Evolutionary conservation across 495 filamentous ascomycete species (phyloP), one percentile per base, ranked within the genome.

Genomic region (Paragyromitra xinjiangensis): DNA sequence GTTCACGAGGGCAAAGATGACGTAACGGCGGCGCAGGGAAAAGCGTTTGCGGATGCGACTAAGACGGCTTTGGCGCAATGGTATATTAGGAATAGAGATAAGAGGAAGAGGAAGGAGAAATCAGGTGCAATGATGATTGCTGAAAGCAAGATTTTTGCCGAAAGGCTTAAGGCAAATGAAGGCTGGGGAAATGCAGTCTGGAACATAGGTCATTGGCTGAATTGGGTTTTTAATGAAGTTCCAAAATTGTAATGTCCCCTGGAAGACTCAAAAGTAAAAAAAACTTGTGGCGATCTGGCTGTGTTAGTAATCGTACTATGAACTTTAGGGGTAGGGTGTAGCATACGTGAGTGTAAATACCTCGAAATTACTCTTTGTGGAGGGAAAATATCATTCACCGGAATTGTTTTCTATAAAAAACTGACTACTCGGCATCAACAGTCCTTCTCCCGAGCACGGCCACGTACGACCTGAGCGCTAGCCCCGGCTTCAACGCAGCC

Each of bases 121-220:
- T 11, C 48, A 1, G 45, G 58, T 24, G 61, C 40, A 34, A 1
- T 11, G 7, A 26, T 11, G 16, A 37, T 29, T 6, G 69, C 50
- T 22, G 26, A 51, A 3, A 26, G 5, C 3, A 59, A 24, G n/a
- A 26, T 66, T 2, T 24, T 22, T 1, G 3, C 63, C 3, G 39
- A 64, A 2, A 77, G 1, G 40, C 34, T 72, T 40, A 2, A 11
- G 29, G 26, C 6, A 48, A 26, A 34, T 6, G 50, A 45, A 11
- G 19, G 9, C 9, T 58, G 69, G 34, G 61, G 50, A 14, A n/a
- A 5, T 6, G 73, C 70, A n/a, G 48, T 71, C 16, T 19, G 8
- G 12, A 2, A 5, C 14, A 72, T 77, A 59, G 61, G 45, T 4
- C 12, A 40, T n/a, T 77, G 61, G 69, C 8, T 77, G 34, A 65